Conservation (phyloP, 495 filamentous ascomycete genomes). For the Oleoguttula mirabilis region DNA sequence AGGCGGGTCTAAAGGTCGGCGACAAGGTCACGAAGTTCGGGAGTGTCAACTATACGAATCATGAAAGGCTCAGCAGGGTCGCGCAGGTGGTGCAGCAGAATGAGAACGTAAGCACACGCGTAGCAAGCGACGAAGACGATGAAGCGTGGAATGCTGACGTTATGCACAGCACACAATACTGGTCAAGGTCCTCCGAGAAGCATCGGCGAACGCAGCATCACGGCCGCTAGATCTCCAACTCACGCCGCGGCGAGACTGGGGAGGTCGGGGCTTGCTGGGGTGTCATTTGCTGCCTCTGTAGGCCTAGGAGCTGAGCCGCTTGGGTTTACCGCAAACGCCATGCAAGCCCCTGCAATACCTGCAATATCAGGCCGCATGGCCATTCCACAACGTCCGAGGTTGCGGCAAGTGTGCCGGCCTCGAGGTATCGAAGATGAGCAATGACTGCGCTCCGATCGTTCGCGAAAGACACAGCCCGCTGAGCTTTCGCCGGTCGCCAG, state of each 20-base stretch:
- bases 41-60: conserved; percentile 63
- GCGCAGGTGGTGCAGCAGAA: conserved; percentile 73
- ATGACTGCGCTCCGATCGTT: too few relatives aligned
- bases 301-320: too few relatives aligned
- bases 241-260: conserved; percentile 20
- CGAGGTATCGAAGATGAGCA: too few relatives aligned
- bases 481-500: too few relatives aligned
- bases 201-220: conserved; percentile 1
- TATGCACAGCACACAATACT: conserved; percentile 11
- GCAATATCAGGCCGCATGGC: too few relatives aligned
- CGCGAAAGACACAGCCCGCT: too few relatives aligned
- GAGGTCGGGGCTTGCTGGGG: conserved; percentile 19
- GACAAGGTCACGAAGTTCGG: conserved; percentile 80
- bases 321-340: too few relatives aligned
- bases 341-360: too few relatives aligned
- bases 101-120: conserved; percentile 76
- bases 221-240: conserved; percentile 4
- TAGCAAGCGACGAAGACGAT: too few relatives aligned
- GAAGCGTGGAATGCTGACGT: too few relatives aligned
- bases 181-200: conserved; percentile 16
- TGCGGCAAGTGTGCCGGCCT: too few relatives aligned
- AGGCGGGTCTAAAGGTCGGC: conserved; percentile 71
- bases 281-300: conserved; percentile 21
- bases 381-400: too few relatives aligned
- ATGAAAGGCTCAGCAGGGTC: conserved; percentile 74